Evolutionary conservation across 129 eudicot species (phyloP).

Genomic region (Glebionis coronaria): DNA sequence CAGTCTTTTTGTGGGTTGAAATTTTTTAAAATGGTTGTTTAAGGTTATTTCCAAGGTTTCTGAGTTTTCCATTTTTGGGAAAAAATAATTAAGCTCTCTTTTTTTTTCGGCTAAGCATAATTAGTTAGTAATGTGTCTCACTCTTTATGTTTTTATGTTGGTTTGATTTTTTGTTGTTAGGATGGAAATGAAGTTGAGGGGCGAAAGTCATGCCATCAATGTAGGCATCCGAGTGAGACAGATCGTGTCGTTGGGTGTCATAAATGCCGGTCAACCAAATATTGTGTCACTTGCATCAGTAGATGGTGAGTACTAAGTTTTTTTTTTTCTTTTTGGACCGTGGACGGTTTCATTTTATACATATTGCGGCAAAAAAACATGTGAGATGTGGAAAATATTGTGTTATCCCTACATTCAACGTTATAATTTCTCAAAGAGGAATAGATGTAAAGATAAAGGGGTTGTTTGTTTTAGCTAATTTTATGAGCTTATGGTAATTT

Average conservation of each 20-base stretch:
- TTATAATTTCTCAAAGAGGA: too few species aligned
- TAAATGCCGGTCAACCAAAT: constrained; percentile 10
- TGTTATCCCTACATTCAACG: too few species aligned
- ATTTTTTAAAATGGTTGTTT: too few species aligned
- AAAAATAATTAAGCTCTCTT: too few species aligned
- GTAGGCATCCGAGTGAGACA: not conserved
- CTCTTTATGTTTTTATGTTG: not conserved
- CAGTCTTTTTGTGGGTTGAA: too few species aligned
- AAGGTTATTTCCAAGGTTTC: too few species aligned
- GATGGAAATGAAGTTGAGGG: not conserved
- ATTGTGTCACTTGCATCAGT: constrained; percentile 6
- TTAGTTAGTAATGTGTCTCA: too few species aligned
- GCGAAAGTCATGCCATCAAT: constrained; percentile 13
- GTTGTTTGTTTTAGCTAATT: too few species aligned
- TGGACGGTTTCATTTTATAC: not conserved
- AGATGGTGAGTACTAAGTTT: constrained; percentile 8
- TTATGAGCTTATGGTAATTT: too few species aligned
- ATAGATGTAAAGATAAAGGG: too few species aligned
- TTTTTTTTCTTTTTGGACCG: not conserved
- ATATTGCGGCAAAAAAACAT: not conserved
- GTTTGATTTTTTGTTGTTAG: constrained; percentile 5
- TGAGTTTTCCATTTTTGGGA: not conserved
- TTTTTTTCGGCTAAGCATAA: too few species aligned
- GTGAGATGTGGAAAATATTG: too few species aligned
- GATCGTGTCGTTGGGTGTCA: constrained; percentile 2